phyloP scores from a whole-genome alignment of 148 eudicot genomes.

The Pouteria glomerata region DNA sequence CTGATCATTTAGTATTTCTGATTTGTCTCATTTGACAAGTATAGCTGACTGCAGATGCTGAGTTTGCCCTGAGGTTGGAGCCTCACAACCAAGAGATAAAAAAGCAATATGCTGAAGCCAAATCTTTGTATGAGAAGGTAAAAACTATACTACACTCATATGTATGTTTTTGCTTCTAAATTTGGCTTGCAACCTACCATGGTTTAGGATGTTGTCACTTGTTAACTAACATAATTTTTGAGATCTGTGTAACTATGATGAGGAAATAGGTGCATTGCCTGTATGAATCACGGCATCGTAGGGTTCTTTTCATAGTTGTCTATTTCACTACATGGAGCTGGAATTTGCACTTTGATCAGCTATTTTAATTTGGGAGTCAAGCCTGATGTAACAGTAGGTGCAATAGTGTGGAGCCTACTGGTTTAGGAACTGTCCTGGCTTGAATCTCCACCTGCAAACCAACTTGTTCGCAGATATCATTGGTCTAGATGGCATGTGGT shows the following conservation, averaged over 20 bases:
- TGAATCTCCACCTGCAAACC: not conserved
- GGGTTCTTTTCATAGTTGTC: not conserved
- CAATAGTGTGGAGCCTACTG: not conserved
- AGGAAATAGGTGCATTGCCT: not conserved
- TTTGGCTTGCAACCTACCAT: not conserved
- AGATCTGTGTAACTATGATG: not conserved
- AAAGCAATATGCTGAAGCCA: constrained; percentile 72
- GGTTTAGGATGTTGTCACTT: not conserved
- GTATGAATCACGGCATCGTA: not conserved
- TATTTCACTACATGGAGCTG: not conserved
- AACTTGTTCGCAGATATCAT: not conserved
- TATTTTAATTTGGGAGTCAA: not conserved
- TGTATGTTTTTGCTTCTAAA: not conserved
- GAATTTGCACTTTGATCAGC: not conserved
- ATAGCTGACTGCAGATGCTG: constrained; percentile 60
- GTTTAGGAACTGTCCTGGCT: not conserved
- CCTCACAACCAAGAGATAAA: constrained; percentile 82
- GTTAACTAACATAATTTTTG: not conserved
- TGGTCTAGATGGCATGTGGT: not conserved
- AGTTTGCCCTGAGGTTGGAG: constrained; percentile 86
- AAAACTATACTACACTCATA: not conserved
- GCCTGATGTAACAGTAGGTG: not conserved
- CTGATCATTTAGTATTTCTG: constrained; percentile 9
- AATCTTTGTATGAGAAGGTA: constrained; percentile 79
- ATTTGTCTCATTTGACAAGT: constrained; percentile 11